Evolutionary conservation across 2,329 filamentous ascomycete species (phyloP).

Genomic region (Exophiala bonariae): DNA sequence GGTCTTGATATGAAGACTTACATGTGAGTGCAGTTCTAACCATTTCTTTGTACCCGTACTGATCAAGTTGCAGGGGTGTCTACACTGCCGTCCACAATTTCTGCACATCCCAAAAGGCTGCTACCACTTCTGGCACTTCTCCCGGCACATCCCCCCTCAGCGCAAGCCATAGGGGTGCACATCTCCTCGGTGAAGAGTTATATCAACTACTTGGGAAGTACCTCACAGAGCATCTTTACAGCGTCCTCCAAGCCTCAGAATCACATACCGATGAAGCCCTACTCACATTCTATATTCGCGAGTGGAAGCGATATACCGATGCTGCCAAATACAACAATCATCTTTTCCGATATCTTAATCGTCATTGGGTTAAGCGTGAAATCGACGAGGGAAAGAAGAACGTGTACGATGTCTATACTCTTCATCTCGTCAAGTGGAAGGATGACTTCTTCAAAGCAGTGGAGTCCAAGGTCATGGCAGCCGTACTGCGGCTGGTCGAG

Average conservation of each 20-base stretch:
- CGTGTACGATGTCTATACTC: constrained; percentile 95
- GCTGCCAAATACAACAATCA: constrained; percentile 98
- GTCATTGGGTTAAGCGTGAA: constrained; percentile 98
- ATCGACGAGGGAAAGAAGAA: constrained; percentile 99
- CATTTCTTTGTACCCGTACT: constrained; percentile 57
- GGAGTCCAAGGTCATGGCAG: constrained; percentile 86
- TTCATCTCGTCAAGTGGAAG: constrained; percentile 95
- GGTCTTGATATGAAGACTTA: constrained; percentile 87
- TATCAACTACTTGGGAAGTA: constrained; percentile 91
- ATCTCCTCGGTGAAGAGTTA: constrained; percentile 91
- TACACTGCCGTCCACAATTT: constrained; percentile 91
- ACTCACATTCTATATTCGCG: constrained; percentile 88
- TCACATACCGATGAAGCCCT: constrained; percentile 86
- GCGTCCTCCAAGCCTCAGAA: constrained; percentile 70
- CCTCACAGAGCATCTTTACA: constrained; percentile 72
- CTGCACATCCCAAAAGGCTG: constrained; percentile 94
- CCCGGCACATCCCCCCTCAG: constrained; percentile 3
- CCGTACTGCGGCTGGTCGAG: constrained; percentile 91
- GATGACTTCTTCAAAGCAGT: constrained; percentile 84
- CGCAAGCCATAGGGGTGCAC: constrained; percentile 52
- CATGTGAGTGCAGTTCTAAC: constrained; percentile 46
- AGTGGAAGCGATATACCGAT: constrained; percentile 94
- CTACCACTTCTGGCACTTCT: constrained; percentile 49
- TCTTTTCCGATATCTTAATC: constrained; percentile 91
- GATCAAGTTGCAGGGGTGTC: constrained; percentile 17